phyloP scores from a whole-genome alignment of 768 basidiomycete species.

The Vararia minispora region DNA sequence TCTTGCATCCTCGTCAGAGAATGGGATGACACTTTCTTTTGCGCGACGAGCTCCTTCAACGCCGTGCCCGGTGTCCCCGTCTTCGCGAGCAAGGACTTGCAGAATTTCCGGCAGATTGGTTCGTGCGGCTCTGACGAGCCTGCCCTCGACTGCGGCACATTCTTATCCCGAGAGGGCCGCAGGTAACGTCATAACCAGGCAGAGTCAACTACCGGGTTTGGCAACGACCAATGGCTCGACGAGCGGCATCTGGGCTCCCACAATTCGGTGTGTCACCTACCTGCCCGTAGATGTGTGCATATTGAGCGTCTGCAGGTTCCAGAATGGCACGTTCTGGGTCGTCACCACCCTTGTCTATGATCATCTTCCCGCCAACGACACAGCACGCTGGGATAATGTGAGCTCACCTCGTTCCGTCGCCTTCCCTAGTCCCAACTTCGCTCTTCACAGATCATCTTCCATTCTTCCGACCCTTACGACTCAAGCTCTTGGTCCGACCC shows the following conservation, averaged over 20 bases:
- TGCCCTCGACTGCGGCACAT: no score
- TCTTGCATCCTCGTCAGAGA: slow-evolving; percentile 22
- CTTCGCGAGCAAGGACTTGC: slow-evolving; percentile 22
- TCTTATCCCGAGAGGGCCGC: neutral
- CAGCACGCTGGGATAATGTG: slow-evolving; percentile 15
- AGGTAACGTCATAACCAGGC: slow-evolving; percentile 15
- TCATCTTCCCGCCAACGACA: slow-evolving; percentile 7
- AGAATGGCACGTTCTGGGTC: slow-evolving; percentile 14
- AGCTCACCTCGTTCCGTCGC: neutral
- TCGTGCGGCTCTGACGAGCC: no score
- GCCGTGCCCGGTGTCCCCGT: slow-evolving; percentile 25
- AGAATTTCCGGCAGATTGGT: slow-evolving; percentile 24
- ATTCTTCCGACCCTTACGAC: slow-evolving; percentile 9
- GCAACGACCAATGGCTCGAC: slow-evolving; percentile 11
- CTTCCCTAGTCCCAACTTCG: neutral
- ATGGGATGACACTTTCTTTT: slow-evolving; percentile 24
- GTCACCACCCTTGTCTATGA: slow-evolving; percentile 14
- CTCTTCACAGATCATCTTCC: slow-evolving; percentile 9
- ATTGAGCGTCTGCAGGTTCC: slow-evolving; percentile 2
- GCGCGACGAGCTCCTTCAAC: slow-evolving; percentile 24
- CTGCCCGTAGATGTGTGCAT: no score
- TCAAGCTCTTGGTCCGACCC: slow-evolving; percentile 22
- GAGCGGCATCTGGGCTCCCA: slow-evolving; percentile 15
- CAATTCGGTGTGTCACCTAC: no score
- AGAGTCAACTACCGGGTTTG: slow-evolving; percentile 12